A percentile compares a stretch with the other conserved stretches of the same genome.
Conservation (phyloP, 108 stramenopile species). For the Fistulifera pelliculosa region DNA sequence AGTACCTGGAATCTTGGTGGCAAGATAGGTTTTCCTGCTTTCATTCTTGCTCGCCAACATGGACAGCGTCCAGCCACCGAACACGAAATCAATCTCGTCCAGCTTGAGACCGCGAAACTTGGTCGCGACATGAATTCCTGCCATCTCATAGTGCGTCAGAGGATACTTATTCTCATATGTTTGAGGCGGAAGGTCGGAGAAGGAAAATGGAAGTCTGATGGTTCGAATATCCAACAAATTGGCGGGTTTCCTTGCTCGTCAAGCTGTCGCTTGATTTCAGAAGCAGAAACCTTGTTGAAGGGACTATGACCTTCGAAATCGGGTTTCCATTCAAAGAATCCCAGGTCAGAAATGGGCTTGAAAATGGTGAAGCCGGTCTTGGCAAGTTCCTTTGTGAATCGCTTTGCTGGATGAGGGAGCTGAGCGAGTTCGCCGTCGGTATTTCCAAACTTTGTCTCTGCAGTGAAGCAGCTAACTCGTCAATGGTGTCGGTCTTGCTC, state of each 20-base stretch:
- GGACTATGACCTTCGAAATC: constrained; percentile 5
- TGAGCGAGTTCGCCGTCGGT: too few species aligned
- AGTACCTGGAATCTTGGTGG: constrained; percentile 7
- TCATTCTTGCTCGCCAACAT: constrained; percentile 8
- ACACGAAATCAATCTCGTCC: constrained; percentile 8
- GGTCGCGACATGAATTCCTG: constrained; percentile 8
- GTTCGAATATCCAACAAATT: constrained; percentile 2
- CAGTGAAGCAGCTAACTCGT: too few species aligned
- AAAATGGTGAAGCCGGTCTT: constrained; percentile 9
- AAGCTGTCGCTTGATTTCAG: constrained; percentile 15
- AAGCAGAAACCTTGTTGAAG: constrained; percentile 9
- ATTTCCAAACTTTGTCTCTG: too few species aligned
- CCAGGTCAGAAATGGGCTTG: constrained; percentile 13
- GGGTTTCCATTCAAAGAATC: constrained; percentile 22
- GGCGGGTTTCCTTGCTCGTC: constrained; percentile 17
- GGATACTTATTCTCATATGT: constrained; percentile 13
- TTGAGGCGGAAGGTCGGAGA: not conserved
- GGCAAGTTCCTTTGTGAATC: not conserved
- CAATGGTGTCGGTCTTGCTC: too few species aligned
- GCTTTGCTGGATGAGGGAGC: too few species aligned
- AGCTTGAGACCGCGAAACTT: constrained; percentile 1
- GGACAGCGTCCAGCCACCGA: constrained; percentile 19
- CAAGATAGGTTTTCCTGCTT: not conserved
- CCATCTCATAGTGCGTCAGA: not conserved
- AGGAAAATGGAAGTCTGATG: not conserved